Conservation (phyloP, 75 land plant species). For the Pseudotsuga menziesii region DNA sequence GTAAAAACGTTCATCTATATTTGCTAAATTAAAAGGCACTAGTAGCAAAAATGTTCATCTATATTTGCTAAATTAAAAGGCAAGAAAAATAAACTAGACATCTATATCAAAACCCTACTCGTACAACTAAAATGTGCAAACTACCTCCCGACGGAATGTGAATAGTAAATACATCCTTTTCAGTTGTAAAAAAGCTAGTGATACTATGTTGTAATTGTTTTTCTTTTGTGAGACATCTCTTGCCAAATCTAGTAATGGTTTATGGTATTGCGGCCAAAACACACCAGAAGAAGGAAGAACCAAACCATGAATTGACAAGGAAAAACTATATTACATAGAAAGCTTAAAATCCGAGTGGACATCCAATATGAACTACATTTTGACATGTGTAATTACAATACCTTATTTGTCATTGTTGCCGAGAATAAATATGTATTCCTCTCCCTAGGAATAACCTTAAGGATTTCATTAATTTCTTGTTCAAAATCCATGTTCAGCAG, state of each 20-base stretch:
- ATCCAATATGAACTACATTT: neutral
- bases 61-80: neutral
- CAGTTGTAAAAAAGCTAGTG: neutral
- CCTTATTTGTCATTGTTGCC: conserved; percentile 98
- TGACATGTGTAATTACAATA: conserved; percentile 2
- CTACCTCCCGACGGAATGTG: neutral
- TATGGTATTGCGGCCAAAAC: neutral
- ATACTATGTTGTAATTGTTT: neutral
- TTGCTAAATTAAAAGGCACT: too few relatives aligned
- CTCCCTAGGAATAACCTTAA: conserved; percentile 71
- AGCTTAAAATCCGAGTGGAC: neutral
- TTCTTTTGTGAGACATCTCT: neutral
- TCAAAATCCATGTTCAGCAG: conserved; percentile 89
- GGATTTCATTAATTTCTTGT: conserved; percentile 85
- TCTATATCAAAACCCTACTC: neutral
- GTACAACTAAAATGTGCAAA: neutral
- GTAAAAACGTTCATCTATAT: too few relatives aligned
- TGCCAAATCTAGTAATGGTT: neutral
- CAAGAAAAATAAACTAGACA: neutral
- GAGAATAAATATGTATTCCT: conserved; percentile 85
- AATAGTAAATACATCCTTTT: neutral
- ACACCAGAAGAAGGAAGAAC: neutral
- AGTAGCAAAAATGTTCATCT: neutral
- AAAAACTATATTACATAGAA: neutral
- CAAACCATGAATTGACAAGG: neutral